Percentiles rank a stretch among this genome's conserved stretches.
Evolutionary conservation across 2,329 filamentous ascomycete species (phyloP).

Genomic region (Clonostachys sp.): DNA sequence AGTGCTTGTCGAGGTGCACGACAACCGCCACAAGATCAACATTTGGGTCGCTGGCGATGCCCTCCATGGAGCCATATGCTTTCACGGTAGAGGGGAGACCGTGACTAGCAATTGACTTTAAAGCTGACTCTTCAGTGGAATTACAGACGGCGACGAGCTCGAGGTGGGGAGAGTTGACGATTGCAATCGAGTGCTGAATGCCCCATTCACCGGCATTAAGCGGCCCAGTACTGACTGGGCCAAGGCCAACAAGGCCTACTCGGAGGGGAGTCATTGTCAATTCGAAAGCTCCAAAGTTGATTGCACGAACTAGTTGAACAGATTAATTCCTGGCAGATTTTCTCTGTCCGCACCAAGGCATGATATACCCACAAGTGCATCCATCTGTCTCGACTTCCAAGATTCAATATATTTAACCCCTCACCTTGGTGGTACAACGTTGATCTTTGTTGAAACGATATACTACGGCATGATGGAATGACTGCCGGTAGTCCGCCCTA

Average conservation of each 20-base stretch:
- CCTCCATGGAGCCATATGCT: conserved; percentile 43
- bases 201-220: conserved; percentile 43
- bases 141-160: conserved; percentile 48
- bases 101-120: conserved; percentile 34
- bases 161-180: conserved; percentile 40
- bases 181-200: conserved; percentile 31
- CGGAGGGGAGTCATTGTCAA: conserved; percentile 9
- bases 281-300: no score
- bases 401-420: no score
- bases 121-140: conserved; percentile 36
- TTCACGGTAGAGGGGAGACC: conserved; percentile 29
- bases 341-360: no score
- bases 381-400: no score
- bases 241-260: conserved; percentile 35
- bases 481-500: no score
- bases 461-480: no score
- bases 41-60: conserved; percentile 40
- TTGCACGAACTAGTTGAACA: no score
- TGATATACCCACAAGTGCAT: no score
- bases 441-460: no score
- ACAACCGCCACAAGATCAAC: conserved; percentile 51
- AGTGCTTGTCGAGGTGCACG: conserved; percentile 50
- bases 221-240: conserved; percentile 38
- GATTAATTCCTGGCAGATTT: no score
- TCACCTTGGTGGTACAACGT: no score